Conservation (phyloP, 2,329 filamentous ascomycete species). For the Aspergillus cejpii region DNA sequence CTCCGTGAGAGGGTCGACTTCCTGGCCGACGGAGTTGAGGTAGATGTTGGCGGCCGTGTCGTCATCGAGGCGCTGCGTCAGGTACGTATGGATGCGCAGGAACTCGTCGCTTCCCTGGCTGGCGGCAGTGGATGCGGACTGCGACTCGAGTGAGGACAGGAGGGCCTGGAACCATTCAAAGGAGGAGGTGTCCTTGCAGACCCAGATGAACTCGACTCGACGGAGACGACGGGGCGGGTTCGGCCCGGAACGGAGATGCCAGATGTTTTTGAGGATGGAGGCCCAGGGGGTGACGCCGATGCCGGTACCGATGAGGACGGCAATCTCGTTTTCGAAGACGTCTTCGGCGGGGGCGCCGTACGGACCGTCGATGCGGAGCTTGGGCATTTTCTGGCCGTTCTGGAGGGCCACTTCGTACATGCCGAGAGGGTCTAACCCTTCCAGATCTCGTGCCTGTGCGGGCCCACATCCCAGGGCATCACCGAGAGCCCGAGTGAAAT, state of each 20-base stretch:
- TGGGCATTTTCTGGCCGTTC: conserved; percentile 88
- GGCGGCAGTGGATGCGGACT: conserved; percentile 65
- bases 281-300: conserved; percentile 84
- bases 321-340: conserved; percentile 86
- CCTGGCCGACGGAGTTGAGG: conserved; percentile 84
- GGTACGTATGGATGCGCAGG: conserved; percentile 94
- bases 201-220: conserved; percentile 98
- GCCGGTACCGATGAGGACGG: conserved; percentile 71
- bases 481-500: conserved; percentile 90
- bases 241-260: conserved; percentile 84
- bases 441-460: conserved; percentile 82
- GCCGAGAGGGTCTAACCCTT: conserved; percentile 81
- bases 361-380: conserved; percentile 83
- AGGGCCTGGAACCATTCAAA: conserved; percentile 99
- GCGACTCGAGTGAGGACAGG: conserved; percentile 79
- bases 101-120: conserved; percentile 59
- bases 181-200: conserved; percentile 88
- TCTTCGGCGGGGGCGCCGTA: conserved; percentile 97
- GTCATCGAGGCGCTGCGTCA: conserved; percentile 85
- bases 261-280: conserved; percentile 93
- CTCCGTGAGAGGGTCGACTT: conserved; percentile 85
- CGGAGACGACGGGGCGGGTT: conserved; percentile 84
- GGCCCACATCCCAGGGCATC: conserved; percentile 87
- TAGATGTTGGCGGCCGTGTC: conserved; percentile 96
- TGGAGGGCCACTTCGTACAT: conserved; percentile 97